Percentiles rank a stretch among this genome's conserved stretches.
phyloP scores from a whole-genome alignment of 805 yeast genomes.

The Starmerella stigmatis region DNA sequence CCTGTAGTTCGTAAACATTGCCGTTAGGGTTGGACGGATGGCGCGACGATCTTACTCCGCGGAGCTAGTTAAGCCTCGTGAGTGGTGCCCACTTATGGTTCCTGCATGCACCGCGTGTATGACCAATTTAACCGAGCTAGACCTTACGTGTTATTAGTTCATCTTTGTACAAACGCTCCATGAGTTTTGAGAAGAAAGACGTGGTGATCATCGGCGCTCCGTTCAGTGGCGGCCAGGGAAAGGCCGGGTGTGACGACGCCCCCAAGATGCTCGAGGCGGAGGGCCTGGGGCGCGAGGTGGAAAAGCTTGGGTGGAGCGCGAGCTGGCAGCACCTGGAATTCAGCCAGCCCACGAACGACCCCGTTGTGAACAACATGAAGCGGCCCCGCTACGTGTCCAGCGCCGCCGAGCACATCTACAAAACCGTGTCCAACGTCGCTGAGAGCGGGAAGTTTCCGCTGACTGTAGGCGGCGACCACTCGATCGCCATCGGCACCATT shows the following conservation, averaged over 20 bases:
- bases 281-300: conserved; percentile 57
- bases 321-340: conserved; percentile 33
- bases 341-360: conserved; percentile 35
- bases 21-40: no score
- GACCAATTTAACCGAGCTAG: no score
- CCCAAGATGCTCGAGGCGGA: conserved; percentile 69
- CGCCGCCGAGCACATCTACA: conserved; percentile 53
- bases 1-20: no score
- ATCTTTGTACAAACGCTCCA: no score
- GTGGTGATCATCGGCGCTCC: conserved; percentile 64
- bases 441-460: conserved; percentile 50
- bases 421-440: conserved; percentile 47
- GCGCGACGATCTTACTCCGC: no score
- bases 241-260: conserved; percentile 86
- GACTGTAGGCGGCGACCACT: conserved; percentile 94
- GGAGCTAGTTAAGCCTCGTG: no score
- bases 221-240: conserved; percentile 91
- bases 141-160: no score
- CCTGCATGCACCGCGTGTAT: no score
- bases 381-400: conserved; percentile 69
- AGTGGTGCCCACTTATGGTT: no score
- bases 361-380: conserved; percentile 49
- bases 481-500: conserved; percentile 88
- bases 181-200: conserved; percentile 6
- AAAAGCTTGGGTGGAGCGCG: conserved; percentile 63